A percentile compares a stretch with the other conserved stretches of the same genome.
These are phyloP conservation scores for Ophidiomyces ophidiicola DNA, from an alignment of 2,329 filamentous ascomycete species.

Conservation along the genomic window DNA sequence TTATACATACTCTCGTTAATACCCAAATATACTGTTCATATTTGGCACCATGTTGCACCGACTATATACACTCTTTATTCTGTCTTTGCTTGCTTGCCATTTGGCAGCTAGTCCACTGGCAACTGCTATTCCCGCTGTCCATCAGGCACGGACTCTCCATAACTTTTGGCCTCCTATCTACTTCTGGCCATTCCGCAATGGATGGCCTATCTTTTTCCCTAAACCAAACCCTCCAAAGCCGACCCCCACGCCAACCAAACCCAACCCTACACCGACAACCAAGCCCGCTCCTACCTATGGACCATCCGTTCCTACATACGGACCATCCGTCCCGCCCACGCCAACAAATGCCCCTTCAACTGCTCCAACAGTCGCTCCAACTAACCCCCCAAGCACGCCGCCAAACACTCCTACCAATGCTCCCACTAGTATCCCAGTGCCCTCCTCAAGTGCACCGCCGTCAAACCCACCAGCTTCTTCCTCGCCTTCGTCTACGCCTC, in stretches of 20 bases:
- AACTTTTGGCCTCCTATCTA: not conserved
- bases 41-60: conserved; percentile 6
- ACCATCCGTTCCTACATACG: not conserved
- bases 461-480: not conserved
- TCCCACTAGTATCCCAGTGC: too few species aligned
- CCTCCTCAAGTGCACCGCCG: too few species aligned
- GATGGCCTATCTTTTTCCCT: not conserved
- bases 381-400: not conserved
- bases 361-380: not conserved
- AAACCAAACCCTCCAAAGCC: too few species aligned
- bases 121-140: too few species aligned
- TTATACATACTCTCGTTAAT: conserved; percentile 5
- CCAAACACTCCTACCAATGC: too few species aligned
- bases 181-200: not conserved
- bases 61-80: conserved; percentile 7
- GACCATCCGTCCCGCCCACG: not conserved
- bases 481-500: not conserved
- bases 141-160: not conserved
- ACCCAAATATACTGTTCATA: conserved; percentile 2
- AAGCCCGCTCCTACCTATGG: not conserved
- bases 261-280: not conserved
- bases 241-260: too few species aligned
- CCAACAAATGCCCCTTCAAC: not conserved
- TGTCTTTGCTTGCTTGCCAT: not conserved
- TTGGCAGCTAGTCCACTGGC: conserved; percentile 1